Evolutionary conservation across 2,329 filamentous ascomycete genomes (phyloP), one percentile per base, ranked within the genome.

Genomic region (Claviceps sp.): DNA sequence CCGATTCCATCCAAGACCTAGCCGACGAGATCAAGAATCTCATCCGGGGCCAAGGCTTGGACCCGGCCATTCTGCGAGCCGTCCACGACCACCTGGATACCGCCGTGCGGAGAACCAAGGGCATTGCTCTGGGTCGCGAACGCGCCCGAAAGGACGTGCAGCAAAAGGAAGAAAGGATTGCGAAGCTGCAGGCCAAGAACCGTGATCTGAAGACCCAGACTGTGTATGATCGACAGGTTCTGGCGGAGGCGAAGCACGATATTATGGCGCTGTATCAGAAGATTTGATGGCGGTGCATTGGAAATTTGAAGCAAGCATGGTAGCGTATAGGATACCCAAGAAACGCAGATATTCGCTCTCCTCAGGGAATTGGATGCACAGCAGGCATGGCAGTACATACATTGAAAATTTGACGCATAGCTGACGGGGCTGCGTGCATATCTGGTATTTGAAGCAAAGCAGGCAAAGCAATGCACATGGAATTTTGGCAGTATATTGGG

Each of bases 71-170:
- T 1, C 63, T 70, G 4, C 53, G 57, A 2, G 65, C 61, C 22
- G 63, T 84, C 2, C 63, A 65, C 0, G 54, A 57, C 24, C 58
- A 78, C 7, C 68, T 87, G 36, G 70, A 74, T 38, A 75, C 68
- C 45, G 74, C 86, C 56, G 76, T 78, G 16, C 66, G 81, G 49
- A 75, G 73, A 49, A 72, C 75, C 0, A 78, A 76, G 59, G 86
- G 85, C 0, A 72, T 86, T 20, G 71, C 73, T 41, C 76, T 76
- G 55, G 84, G 84, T 0, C 72, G 85, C 2, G 85, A 91, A 54
- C 76, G 84, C 6, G 75, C 78, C 3, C 70, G 86, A n/a, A 64
- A 77, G 8, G 77, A 75, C 4, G 61, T 87, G 37, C 81, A 79
- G 61, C 72, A 74, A 4, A 82, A 82, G 56, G 83, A 91, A 34